Conservation (phyloP, 495 filamentous ascomycete species). For the Penicillium subrubescens region DNA sequence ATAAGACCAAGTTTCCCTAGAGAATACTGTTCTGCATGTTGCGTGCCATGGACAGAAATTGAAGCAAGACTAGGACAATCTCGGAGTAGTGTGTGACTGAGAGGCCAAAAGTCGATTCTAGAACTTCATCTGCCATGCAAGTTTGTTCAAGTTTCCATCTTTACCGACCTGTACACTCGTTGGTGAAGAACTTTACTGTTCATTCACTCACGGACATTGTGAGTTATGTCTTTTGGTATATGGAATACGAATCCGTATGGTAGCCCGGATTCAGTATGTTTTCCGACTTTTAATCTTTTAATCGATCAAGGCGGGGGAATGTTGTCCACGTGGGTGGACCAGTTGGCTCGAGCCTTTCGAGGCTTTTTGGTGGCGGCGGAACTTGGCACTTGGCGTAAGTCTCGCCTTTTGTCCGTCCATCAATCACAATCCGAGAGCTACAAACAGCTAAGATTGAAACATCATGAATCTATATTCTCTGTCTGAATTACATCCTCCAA, state of each 20-base stretch:
- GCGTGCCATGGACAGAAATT: neutral
- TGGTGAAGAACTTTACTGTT: no score
- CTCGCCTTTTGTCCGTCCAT: neutral
- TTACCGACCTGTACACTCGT: no score
- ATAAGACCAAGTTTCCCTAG: neutral
- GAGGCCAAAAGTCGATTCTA: no score
- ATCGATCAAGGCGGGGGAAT: neutral
- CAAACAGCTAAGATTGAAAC: neutral
- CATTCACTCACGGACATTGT: no score
- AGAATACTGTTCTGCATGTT: neutral
- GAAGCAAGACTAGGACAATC: neutral
- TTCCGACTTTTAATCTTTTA: neutral
- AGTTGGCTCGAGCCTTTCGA: neutral
- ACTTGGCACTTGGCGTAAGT: neutral
- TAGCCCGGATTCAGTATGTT: neutral
- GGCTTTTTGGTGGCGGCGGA: neutral
- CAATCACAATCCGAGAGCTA: neutral
- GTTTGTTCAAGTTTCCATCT: no score
- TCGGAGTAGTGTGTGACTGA: no score
- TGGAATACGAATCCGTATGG: no score
- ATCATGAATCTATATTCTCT: neutral
- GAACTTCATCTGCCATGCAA: no score
- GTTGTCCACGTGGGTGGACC: conserved; percentile 3
- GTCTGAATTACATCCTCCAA: neutral
- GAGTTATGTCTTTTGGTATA: no score